Evolutionary conservation across 345 rosid genomes (phyloP).

Genomic region (Balakata baccata): DNA sequence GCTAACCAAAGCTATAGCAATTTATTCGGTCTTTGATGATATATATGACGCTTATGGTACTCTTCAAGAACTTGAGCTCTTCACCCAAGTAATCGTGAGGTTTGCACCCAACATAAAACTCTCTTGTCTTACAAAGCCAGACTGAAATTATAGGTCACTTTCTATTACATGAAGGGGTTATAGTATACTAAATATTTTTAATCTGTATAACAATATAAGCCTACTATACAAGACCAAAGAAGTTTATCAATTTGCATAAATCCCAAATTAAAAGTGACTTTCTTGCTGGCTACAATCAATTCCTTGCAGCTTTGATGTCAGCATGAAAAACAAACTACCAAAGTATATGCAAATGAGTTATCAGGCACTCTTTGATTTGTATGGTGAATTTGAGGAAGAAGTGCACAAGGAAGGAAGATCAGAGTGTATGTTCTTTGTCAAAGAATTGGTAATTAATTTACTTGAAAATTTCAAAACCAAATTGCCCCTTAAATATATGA

Average conservation of each 20-base stretch:
- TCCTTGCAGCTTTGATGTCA: not conserved
- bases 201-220: too few relatives aligned
- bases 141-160: too few relatives aligned
- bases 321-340: not conserved
- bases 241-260: too few relatives aligned
- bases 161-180: too few relatives aligned
- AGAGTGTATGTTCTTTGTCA: not conserved
- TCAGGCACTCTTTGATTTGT: not conserved
- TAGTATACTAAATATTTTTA: too few relatives aligned
- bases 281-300: too few relatives aligned
- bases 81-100: not conserved
- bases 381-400: not conserved
- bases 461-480: too few relatives aligned
- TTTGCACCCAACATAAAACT: not conserved
- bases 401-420: too few relatives aligned
- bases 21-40: not conserved
- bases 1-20: not conserved
- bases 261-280: not conserved
- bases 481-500: too few relatives aligned
- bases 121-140: too few relatives aligned
- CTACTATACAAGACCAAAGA: too few relatives aligned
- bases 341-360: not conserved
- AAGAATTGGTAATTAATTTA: not conserved
- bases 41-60: not conserved
- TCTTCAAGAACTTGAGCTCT: not conserved